phyloP scores from a whole-genome alignment of 2,329 filamentous ascomycete genomes.

The Ampelomyces quisqualis region DNA sequence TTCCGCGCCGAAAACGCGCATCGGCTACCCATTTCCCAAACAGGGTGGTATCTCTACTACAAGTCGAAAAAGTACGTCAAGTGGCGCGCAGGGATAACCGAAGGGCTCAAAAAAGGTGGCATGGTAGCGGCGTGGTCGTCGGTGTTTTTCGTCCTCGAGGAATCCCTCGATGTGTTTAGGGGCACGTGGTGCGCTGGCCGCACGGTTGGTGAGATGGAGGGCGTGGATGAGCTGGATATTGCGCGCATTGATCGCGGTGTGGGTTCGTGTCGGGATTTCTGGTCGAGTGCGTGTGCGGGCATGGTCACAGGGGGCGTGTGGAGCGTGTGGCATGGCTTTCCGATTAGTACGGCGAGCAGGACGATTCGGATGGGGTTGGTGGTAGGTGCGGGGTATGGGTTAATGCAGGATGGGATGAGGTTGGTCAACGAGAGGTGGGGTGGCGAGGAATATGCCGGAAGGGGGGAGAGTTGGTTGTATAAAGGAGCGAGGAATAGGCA shows the following conservation, averaged over 20 bases:
- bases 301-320: constrained; percentile 83
- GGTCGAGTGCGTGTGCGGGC: constrained; percentile 80
- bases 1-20: constrained; percentile 97
- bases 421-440: constrained; percentile 69
- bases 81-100: constrained; percentile 72
- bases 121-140: constrained; percentile 71
- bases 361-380: constrained; percentile 79
- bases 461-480: constrained; percentile 47
- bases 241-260: constrained; percentile 28
- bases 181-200: constrained; percentile 49
- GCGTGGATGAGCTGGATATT: constrained; percentile 39
- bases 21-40: constrained; percentile 76
- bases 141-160: constrained; percentile 78
- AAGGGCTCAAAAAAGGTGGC: constrained; percentile 73
- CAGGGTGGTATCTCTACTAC: constrained; percentile 98
- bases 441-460: constrained; percentile 47
- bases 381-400: constrained; percentile 76
- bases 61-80: constrained; percentile 95
- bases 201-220: constrained; percentile 39
- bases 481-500: constrained; percentile 40
- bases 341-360: constrained; percentile 59
- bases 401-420: constrained; percentile 74
- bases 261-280: constrained; percentile 61
- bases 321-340: constrained; percentile 81
- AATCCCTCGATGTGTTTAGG: constrained; percentile 72